Evolutionary conservation across 2,329 filamentous ascomycete genomes (phyloP), one percentile per base, ranked within the genome.

Genomic region (Botrytis fragariae): DNA sequence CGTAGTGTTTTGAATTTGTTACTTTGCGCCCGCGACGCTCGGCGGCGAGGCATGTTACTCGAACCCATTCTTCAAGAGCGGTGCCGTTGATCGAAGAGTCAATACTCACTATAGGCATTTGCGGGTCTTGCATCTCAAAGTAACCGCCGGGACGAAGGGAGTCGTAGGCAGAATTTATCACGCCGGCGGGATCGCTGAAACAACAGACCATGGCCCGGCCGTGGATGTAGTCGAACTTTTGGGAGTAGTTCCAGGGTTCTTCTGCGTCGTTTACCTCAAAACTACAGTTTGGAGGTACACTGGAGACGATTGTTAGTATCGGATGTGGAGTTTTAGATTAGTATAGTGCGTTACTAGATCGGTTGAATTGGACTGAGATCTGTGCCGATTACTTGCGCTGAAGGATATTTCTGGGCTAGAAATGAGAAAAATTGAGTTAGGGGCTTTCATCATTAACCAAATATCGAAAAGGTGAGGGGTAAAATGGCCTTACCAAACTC

Each of bases 191-290:
- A 20, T 76, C 64, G 29, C 63, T 72, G 57, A 76, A 76, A 29
- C 72, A 76, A 25, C 69, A 69, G 16, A 75, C 37, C 80, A 88
- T 82, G 42, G 84, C 81, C n/a, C 86, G 83, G 48, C 82, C 80
- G 77, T 87, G 86, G 73, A 88, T 84, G 74, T 83, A 85, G 77
- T 87, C 86, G 76, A 87, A 87, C 74, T 85, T 81, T 3, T 82
- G 78, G 71, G 83, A 84, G 10, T 71, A 77, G 37, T 83, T 80
- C 87, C 87, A 89, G 8, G 83, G 80, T 71, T 85, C 82, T 77
- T 87, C 84, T 14, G 84, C 82, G 75, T 88, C 86, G 75, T 87
- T 85, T 29, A 88, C 81, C 69, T 87, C 79, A 77, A 88, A 88
- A n/a, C 81, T 81, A 44, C 86, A 81, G 74, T 88, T 88, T n/a